Base-by-base conservation (phyloP, 2,329 filamentous ascomycete species). In the Didymellaceae sp. region DNA sequence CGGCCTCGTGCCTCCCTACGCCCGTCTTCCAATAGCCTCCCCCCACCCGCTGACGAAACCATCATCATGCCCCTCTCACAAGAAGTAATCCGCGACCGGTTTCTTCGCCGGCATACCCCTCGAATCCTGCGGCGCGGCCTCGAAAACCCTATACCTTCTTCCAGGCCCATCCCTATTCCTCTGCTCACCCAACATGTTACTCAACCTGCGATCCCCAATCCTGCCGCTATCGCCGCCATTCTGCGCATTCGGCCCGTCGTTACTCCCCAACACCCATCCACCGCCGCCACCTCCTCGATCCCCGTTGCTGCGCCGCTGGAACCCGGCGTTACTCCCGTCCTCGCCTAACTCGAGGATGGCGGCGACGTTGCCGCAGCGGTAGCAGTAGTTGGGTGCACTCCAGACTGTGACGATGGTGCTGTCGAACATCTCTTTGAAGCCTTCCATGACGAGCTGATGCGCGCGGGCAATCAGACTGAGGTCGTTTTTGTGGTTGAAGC, bases 31-130 rank as follows among this genome's bases (percentile, higher is more conserved):
- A 3, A 28, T 2, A 9, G 5, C 26, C 26, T 4, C n/a, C 11
- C n/a, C 26, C 7, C n/a, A 9, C 11, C 6, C 11, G 26, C 26
- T 5, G 5, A 28, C 3, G 7, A 28, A 9, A 13, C 22, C 22
- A 25, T 25, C 34, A 13, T 7, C 13, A 14, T n/a, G 14, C 34
- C 34, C 21, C 6, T 25, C 16, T 66, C 66, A 80, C 75, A 99
- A 78, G 74, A 99, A 99, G 78, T 97, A 99, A 76, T 97, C 93
- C 11, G 91, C 91, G 44, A 96, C 91, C 3, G 94, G 94, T 75
- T 97, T 97, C 83, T 99, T 99, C 3, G 94, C 94, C 52, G 94
- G 94, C 94, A 99, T 99, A 4, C 94, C 94, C 64, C 94, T 83
- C 1, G 89, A 91, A 73, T 97, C 94, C 77, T 99, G 94, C 43